Evolutionary conservation across 805 yeast genomes (phyloP), one percentile per base, ranked within the genome.

Genomic region (Myxozyma udenii): DNA sequence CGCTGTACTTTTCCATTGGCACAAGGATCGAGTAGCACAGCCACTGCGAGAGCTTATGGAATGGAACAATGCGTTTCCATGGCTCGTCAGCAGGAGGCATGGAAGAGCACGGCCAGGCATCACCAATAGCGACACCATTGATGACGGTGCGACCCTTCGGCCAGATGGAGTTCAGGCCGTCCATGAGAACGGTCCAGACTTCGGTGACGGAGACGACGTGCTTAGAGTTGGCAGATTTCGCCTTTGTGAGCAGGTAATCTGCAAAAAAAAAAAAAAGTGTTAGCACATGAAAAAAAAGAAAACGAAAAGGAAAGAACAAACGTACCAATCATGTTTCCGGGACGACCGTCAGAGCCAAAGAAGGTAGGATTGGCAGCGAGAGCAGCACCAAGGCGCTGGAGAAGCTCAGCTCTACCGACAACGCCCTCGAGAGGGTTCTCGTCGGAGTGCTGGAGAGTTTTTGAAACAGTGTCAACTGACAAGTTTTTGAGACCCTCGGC

Each of bases 11-110:
- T 41, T 74, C 70, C 41, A 82, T 66, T 4, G 85, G 85, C 12
- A 74, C 72, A 18, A 81, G 62, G 45, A 81, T 64, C 1, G 86
- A 81, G 62, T 81, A 81, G 19, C 84, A 76, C 7, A 81, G 68
- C 86, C 86, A 81, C 64, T 81, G 87, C 0, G 84, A 79, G 35
- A 82, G 69, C 53, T 82, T 81, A 60, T 81, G 86, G 66, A 81
- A 81, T 2, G 85, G 81, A 16, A 79, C 79, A 42, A 81, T 74
- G 40, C 68, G 68, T 16, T 69, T 66, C 57, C 69, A 56, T 35
- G 72, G 76, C n/a, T 67, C 69, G 9, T 64, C 53, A 11, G 46
- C 61, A 14, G 53, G 58, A 11, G 64, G 63, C 57, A 63, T 51
- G 4, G 64, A 57, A 9, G 51, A 45, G 30, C 63, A 60, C 6